phyloP scores from a whole-genome alignment of 2,329 filamentous ascomycete genomes.

The Fusarium tanahbumbuense region DNA sequence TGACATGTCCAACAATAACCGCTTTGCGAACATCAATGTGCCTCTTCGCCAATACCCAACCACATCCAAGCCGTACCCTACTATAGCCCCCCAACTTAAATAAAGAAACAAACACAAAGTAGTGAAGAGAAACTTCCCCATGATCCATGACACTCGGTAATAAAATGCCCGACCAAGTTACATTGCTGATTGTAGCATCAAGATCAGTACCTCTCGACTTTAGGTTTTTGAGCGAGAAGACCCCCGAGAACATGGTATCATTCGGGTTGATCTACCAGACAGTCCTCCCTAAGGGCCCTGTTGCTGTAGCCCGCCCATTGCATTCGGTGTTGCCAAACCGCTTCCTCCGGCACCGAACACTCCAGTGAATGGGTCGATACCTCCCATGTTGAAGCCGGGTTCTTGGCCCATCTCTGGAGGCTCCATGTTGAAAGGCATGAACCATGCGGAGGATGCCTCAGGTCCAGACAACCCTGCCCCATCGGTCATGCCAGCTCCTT shows the following conservation, averaged over 20 bases:
- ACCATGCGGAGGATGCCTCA: constrained; percentile 79
- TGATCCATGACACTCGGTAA: not conserved
- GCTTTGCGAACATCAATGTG: constrained; percentile 24
- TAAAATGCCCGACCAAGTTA: not conserved
- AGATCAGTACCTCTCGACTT: constrained; percentile 11
- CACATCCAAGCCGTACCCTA: constrained; percentile 2
- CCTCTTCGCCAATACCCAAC: constrained; percentile 22
- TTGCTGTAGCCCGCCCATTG: constrained; percentile 49
- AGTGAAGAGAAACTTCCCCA: not conserved
- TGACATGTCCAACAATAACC: constrained; percentile 19
- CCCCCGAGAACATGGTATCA: constrained; percentile 18
- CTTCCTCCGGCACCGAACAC: constrained; percentile 59
- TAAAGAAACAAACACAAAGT: not conserved
- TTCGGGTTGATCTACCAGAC: constrained; percentile 24
- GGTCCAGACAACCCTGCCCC: constrained; percentile 47
- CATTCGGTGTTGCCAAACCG: constrained; percentile 53
- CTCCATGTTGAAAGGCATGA: constrained; percentile 92
- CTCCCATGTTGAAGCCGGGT: constrained; percentile 55
- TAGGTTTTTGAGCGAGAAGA: constrained; percentile 18
- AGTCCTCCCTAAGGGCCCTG: constrained; percentile 46
- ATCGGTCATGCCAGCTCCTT: constrained; percentile 35
- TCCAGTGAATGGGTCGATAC: constrained; percentile 61
- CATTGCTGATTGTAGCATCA: not conserved
- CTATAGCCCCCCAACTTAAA: not conserved
- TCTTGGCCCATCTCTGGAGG: constrained; percentile 72